Base-by-base conservation (phyloP, 106 monocot genomes). In the Dactylorhiza incarnata region DNA sequence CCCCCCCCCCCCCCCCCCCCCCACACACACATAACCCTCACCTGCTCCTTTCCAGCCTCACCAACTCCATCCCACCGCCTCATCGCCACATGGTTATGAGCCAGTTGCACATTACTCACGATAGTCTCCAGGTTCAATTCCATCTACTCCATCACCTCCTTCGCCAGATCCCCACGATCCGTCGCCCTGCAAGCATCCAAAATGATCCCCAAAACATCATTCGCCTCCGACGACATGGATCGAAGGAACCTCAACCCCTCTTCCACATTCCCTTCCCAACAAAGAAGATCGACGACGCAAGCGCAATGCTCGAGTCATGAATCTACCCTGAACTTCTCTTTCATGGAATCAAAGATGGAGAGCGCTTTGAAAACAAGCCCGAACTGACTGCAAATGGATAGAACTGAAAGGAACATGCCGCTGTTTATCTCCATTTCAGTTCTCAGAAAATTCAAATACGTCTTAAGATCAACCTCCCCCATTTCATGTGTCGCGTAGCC, bases 71-170 rank as follows among this genome's bases (percentile, higher is more conserved):
- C 87, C 92, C 92, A 92, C 26, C 77, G 78, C 2, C 50, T 81
- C 66, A 80, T 72, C 8, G 85, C 78, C 48, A 89, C 89, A 78
- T 80, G 87, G 19, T 78, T 82, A 9, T 84, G 83, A 12, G 87
- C 87, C 78, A 93, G 82, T 51, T 93, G 92, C 20, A 93, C 82
- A 69, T 84, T 89, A 76, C 72, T 89, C 56, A 79, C 87, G 2
- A 89, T 83, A 56, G 65, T 74, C 16, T 81, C 76, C 24, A 87
- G 89, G 72, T 65, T 78, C 81, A 89, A 19, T 29, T 43, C 51
- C 20, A 93, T 87, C 63, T 84, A 74, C 12, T 29, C 45, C 10
- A 87, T 87, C 29, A 29, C 29, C 79, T 79, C 84, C 74, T 89
- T 81, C 13, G 78, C 84, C 53, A 92, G 48, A 7, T 0, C 29